A percentile compares a stretch with the other conserved stretches of the same genome.
phyloP scores from a whole-genome alignment of 441 rosid species.

The Populus hybrid region DNA sequence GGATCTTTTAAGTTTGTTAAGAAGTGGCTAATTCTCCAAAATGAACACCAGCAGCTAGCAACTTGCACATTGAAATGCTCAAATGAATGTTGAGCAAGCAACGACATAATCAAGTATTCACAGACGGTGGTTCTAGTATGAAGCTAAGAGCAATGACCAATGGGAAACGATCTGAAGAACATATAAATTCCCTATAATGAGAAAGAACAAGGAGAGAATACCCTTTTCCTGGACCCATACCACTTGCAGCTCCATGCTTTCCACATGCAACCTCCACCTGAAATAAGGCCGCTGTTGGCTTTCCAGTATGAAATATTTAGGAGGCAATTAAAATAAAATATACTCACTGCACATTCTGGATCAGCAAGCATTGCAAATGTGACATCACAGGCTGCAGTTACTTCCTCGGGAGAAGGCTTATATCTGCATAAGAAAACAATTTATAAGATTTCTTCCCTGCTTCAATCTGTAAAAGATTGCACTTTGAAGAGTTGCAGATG shows the following conservation, averaged over 20 bases:
- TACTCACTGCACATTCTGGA: slow-evolving; percentile 98
- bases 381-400: slow-evolving; percentile 77
- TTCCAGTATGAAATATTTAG: neutral
- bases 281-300: slow-evolving; percentile 25
- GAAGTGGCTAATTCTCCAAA: neutral
- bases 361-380: slow-evolving; percentile 94
- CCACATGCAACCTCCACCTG: slow-evolving; percentile 88
- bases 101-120: neutral
- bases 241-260: slow-evolving; percentile 69
- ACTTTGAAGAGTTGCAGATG: neutral
- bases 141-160: neutral
- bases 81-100: neutral
- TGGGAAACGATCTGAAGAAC: neutral
- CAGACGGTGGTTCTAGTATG: neutral
- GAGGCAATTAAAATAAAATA: slow-evolving; percentile 34
- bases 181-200: neutral
- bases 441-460: neutral
- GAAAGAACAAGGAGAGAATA: slow-evolving; percentile 27
- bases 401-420: slow-evolving; percentile 81
- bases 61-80: neutral
- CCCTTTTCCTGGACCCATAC: slow-evolving; percentile 91
- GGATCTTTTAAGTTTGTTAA: neutral
- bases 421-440: slow-evolving; percentile 40
- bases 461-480: neutral
- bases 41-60: neutral